Evolutionary conservation across 1,139 yeast species (phyloP), one percentile per base, ranked within the genome.

Genomic region (Saccharomycopsis crataegensis): DNA sequence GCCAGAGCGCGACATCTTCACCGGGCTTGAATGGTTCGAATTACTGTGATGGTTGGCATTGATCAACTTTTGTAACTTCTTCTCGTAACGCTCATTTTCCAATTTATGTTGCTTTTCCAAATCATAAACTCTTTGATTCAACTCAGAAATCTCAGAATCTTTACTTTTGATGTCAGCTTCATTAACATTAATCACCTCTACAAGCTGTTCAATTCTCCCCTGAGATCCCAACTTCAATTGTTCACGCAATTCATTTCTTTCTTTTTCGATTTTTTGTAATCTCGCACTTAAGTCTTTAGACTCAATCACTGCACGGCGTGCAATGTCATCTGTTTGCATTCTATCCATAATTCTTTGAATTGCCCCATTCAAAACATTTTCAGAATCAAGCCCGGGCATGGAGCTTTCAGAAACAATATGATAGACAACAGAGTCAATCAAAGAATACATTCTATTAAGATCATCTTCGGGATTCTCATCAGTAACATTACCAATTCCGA

Each of bases 321-420:
- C 95, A 69, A 86, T 82, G 56, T 88, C 96, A 64, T 91, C 97
- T 0, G 96, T 86, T 59, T 83, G 81, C 64, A 91, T 74, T 46
- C 84, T 77, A 51, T 89, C 82, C 62, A 82, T 75, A 50, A 93
- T 72, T 54, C 81, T 75, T 62, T 86, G 88, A 43, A 93, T 82
- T 0, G 96, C 86, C 48, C 83, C 77, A 49, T 84, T 87, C 57
- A 89, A 75, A 1, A 87, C 82, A n/a, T 83, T 74, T 17, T 83
- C 85, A 56, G 83, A 78, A 57, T 55, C 55, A 8, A 71, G 67
- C 14, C 76, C 74, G 40, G 80, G 80, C 14, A 67, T 65, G 33
- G 70, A 62, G 28, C 71, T 64, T 56, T 71, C 74, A 72, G 79
- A 76, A 1, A 87, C 79, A 11, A 88, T 79, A 62, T 84, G 83